Base-by-base conservation (phyloP, 2,329 filamentous ascomycete species). In the Nemania diffusa region DNA sequence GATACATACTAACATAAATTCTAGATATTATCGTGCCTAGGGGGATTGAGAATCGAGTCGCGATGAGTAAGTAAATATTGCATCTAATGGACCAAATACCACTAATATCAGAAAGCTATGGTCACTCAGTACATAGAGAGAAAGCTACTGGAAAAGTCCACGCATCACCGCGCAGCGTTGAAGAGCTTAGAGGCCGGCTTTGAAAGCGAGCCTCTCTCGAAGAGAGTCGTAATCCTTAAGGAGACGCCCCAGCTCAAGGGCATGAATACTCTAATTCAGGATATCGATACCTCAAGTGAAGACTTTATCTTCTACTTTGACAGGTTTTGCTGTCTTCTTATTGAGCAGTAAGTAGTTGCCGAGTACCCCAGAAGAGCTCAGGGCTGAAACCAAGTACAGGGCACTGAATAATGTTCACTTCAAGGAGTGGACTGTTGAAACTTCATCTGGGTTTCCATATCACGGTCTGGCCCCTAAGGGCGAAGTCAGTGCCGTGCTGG, bases 221-320 rank as follows among this genome's bases (percentile, higher is more conserved):
- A 88, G 0, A 92, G 92, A 71, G 92, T 97, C 40, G 83, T 91
- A 5, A 79, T 97, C 17, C 82, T 98, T 64, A 84, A 90, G 50
- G 87, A 92, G 69, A 97, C 92, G 0, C 87, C 90, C 8, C 96
- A 99, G 79, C 85, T 97, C 62, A 86, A 85, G 64, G 94, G 90
- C 53, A 97, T 99, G 87, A 94, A 93, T 78, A 97, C 94, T 0
- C 92, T 97, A 64, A 88, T 99, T 46, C 91, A 97, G 76, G 87
- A 96, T 73, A 91, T 92, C 20, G 86, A 90, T 55, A 95, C 93
- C 0, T 84, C 87, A 6, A 87, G 92, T 48, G 95, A 97, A 77
- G 94, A 98, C 73, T 98, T 97, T 78, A 93, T 97, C 69, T 98
- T 98, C 80, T 98, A 98, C 80, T 97, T 98, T 79, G 94, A 99